Base-by-base conservation (phyloP, 1,284 basidiomycete species). In the Cryptococcus amylolentus region DNA sequence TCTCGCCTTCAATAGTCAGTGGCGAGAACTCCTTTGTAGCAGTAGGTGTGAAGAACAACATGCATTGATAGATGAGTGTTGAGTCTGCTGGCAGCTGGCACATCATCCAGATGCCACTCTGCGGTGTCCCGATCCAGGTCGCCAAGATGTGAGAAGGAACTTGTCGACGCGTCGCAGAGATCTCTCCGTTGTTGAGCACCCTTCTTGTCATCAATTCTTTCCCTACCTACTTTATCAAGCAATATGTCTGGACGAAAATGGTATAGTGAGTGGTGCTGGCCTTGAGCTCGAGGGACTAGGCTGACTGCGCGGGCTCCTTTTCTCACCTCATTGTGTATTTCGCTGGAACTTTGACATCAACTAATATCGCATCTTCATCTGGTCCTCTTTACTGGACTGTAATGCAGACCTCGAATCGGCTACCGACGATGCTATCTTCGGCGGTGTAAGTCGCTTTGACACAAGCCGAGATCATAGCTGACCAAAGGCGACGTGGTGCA, bases 391-490 rank as follows among this genome's bases (percentile, higher is more conserved):
- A 23, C 18, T 27, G 31, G 28, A 5, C 7, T 13, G 12, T 42
- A n/a, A 18, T 10, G 12, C 43, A 70, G 68, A 72, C 55, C 60
- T 72, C 51, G 68, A 71, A 56, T 61, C 66, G 6, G 70, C 70
- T 52, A 70, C 72, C 7, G 71, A 71, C 53, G 74, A 75, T 64
- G 62, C 68, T 27, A 66, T 72, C 49, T 76, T 76, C 53, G 73
- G 73, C 14, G 73, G 72, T 37, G 73, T 73, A 49, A 52, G 73
- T 63, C 18, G 39, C 38, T 41, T 23, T 39, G 42, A 27, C n/a
- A 40, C 47, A 27, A 1, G 39, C 10, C 18, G 20, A 20, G 41
- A 37, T 41, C 16, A n/a, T 27, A 37, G 41, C 12, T 28, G n/a
- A 9, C 26, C 27, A 13, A 27, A 2, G 23, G 23, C 23, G 23